Percentiles rank a stretch among this genome's conserved stretches.
Conservation (phyloP, 169 alveolate species). For the Eimeria zaria region DNA sequence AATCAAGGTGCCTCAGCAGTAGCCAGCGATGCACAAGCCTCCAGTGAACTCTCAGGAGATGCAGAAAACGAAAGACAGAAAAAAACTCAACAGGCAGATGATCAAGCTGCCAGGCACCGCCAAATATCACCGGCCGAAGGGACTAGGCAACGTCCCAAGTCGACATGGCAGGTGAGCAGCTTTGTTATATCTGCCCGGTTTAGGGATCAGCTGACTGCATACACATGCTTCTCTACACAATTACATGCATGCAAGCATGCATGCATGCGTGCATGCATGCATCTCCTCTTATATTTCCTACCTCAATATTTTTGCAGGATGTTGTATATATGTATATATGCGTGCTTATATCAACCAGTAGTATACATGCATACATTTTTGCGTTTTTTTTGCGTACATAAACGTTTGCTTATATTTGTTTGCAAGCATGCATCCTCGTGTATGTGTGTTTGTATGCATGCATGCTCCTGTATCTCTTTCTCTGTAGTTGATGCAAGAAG, state of each 20-base stretch:
- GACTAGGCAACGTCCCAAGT: not conserved
- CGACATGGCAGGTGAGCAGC: conserved; percentile 53
- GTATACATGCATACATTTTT: too few relatives aligned
- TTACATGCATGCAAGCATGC: not conserved
- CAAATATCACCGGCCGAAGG: not conserved
- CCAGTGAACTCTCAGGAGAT: not conserved
- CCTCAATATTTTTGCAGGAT: not conserved
- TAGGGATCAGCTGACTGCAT: too few relatives aligned
- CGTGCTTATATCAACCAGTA: too few relatives aligned
- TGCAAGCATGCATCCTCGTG: not conserved
- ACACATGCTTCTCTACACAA: too few relatives aligned
- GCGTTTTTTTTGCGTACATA: too few relatives aligned
- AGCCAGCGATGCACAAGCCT: not conserved
- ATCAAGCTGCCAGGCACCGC: not conserved
- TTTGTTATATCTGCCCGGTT: not conserved
- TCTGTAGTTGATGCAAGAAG: conserved; percentile 78
- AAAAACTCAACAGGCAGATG: not conserved
- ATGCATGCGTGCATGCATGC: not conserved
- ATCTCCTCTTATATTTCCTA: too few relatives aligned
- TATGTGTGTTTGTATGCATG: not conserved
- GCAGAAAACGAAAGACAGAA: not conserved
- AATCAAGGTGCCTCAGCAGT: conserved; percentile 5
- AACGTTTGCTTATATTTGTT: too few relatives aligned
- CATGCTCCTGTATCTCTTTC: not conserved
- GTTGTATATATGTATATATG: too few relatives aligned